A percentile compares a stretch with the other conserved stretches of the same genome.
These are phyloP conservation scores for Psilocybe mexicana DNA, from an alignment of 1,284 basidiomycete genomes.

Conservation along the genomic window DNA sequence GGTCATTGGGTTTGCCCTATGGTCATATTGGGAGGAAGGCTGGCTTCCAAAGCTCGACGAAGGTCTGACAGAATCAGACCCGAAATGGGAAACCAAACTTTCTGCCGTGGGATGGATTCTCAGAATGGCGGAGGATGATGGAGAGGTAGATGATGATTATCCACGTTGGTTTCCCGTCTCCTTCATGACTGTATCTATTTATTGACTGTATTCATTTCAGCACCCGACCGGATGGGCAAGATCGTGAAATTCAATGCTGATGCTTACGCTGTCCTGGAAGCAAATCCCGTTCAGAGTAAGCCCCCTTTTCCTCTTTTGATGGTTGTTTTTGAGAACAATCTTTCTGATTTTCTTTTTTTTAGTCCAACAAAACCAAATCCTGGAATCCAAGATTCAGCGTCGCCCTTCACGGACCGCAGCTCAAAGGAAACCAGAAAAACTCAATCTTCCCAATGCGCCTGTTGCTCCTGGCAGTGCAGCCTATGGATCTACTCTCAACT, in stretches of 20 bases:
- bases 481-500: slow-evolving; percentile 41
- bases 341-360: not conserved
- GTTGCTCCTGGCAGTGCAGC: slow-evolving; percentile 34
- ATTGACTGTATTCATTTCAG: slow-evolving; percentile 40
- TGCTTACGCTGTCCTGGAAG: slow-evolving; percentile 86
- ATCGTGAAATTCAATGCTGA: slow-evolving; percentile 90
- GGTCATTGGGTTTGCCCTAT: slow-evolving; percentile 91
- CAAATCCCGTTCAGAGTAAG: slow-evolving; percentile 76
- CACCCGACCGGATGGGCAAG: slow-evolving; percentile 85
- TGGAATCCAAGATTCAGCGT: slow-evolving; percentile 77
- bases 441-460: slow-evolving; percentile 28
- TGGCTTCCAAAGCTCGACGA: slow-evolving; percentile 80
- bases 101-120: slow-evolving; percentile 92
- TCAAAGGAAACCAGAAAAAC: slow-evolving; percentile 54
- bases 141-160: slow-evolving; percentile 98
- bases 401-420: slow-evolving; percentile 70
- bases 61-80: slow-evolving; percentile 59
- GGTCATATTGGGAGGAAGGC: slow-evolving; percentile 88
- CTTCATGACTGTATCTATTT: not conserved
- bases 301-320: too few relatives aligned
- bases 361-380: slow-evolving; percentile 84
- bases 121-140: slow-evolving; percentile 94
- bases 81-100: slow-evolving; percentile 58
- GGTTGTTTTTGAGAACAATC: too few relatives aligned
- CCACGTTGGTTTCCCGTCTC: slow-evolving; percentile 63